Evolutionary conservation across 805 yeast species (phyloP), one percentile per base, ranked within the genome.

Genomic region (Saturnispora diversa): DNA sequence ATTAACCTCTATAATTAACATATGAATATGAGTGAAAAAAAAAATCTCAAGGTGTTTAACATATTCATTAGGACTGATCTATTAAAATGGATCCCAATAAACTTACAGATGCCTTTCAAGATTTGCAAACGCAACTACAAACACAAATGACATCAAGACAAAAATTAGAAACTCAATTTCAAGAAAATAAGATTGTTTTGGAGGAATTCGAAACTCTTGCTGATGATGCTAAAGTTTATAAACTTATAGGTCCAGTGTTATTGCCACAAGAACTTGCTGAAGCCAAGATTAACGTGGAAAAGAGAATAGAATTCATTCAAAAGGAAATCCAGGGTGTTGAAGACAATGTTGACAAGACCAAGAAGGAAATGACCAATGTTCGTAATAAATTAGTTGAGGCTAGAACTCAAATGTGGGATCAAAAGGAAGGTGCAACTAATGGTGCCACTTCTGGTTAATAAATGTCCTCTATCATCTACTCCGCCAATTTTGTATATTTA

Each of bases 221-320:
- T 42, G 72, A 74, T 42, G 83, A 76, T 26, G 70, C 94, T 12
- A 84, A 83, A 51, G 77, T 92, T 20, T 92, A 75, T 65, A 92
- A 92, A 62, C 70, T 88, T 48, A 83, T 90, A 20, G 98, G 98
- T 1, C 94, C 95, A 6, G 87, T 90, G 4, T 68, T 92, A 44
- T 68, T 94, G 46, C 96, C 97, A 2, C 96, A 90, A 54, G 95
- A 87, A 41, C 73, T 74, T 44, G 58, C 58, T 9, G 97, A 92
- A 60, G 95, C 98, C 17, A 75, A 75, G 48, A 50, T 74, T 53
- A 90, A 90, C 54, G 96, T 92, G 26, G 75, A 70, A 26, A 94
- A 90, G 57, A 80, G 99, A 62, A 69, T 92, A 32, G 96, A 87
- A 57, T 94, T 84, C 53, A 92, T 92, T 35, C 68, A 74, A 47